phyloP scores from a whole-genome alignment of 192 early-diverging fungal genomes.

The Backusella liffmaniae region DNA sequence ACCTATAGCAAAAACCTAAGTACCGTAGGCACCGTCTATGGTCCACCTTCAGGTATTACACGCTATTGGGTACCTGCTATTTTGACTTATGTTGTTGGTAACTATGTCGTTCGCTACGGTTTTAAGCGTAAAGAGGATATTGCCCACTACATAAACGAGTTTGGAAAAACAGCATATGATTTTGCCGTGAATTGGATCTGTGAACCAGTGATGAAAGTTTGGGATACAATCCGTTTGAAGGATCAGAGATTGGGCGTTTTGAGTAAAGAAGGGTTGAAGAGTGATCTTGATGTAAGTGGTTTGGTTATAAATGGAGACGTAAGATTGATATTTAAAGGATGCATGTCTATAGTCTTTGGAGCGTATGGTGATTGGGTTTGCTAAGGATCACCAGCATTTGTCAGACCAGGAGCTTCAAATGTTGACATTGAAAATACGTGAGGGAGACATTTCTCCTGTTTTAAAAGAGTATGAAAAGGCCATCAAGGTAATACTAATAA shows the following conservation, averaged over 20 bases:
- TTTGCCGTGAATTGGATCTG: conserved; percentile 80
- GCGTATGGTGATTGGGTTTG: conserved; percentile 88
- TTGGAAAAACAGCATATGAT: conserved; percentile 53
- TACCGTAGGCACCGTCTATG: conserved; percentile 41
- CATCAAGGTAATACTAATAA: conserved; percentile 50
- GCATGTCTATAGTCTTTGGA: conserved; percentile 63
- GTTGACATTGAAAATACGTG: conserved; percentile 57
- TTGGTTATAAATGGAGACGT: not conserved
- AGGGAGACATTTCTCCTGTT: conserved; percentile 81
- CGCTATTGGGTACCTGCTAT: conserved; percentile 73
- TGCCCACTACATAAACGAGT: conserved; percentile 46
- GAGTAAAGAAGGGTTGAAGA: conserved; percentile 69
- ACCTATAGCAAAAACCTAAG: conserved; percentile 36
- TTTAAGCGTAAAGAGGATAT: conserved; percentile 52
- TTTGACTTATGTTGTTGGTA: conserved; percentile 40
- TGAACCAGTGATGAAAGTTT: conserved; percentile 68
- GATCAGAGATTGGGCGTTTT: conserved; percentile 75
- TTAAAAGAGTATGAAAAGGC: conserved; percentile 77
- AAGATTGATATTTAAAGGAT: not conserved
- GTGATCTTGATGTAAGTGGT: conserved; percentile 72
- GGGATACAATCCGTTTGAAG: conserved; percentile 77
- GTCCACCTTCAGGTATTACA: conserved; percentile 51
- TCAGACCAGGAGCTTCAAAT: conserved; percentile 48
- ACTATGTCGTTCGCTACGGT: conserved; percentile 45
- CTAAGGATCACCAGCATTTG: conserved; percentile 43